Percentiles rank a stretch among this genome's conserved stretches.
These are phyloP conservation scores for Stereocaulon alpinum DNA, from an alignment of 495 filamentous ascomycete genomes.

Conservation along the genomic window DNA sequence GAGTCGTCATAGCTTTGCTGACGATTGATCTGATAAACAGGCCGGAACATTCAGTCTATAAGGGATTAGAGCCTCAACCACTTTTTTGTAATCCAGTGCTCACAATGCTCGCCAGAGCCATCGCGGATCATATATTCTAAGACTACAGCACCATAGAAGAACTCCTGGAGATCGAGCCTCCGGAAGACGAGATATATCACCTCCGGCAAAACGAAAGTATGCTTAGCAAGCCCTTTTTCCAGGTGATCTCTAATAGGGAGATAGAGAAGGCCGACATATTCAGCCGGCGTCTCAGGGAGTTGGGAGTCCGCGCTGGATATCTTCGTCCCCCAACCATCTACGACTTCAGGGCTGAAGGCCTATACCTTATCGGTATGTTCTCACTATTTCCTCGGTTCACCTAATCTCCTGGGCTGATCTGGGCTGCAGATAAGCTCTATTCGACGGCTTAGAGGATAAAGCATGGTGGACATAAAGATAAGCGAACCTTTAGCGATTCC, in stretches of 20 bases:
- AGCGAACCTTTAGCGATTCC: constrained; percentile 16
- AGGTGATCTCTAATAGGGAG: constrained; percentile 12
- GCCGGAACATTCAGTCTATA: constrained; percentile 15
- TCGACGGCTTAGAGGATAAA: constrained; percentile 20
- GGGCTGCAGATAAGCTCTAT: constrained; percentile 22
- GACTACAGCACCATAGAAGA: constrained; percentile 18
- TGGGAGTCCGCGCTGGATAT: constrained; percentile 16
- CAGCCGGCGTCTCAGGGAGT: constrained; percentile 11
- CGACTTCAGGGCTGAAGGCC: constrained; percentile 21
- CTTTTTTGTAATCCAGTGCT: constrained; percentile 15
- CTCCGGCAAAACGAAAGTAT: constrained; percentile 14
- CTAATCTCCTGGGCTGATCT: constrained; percentile 12
- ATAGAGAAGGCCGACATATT: constrained; percentile 11
- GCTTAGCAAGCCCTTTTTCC: constrained; percentile 12
- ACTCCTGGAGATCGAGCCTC: constrained; percentile 18
- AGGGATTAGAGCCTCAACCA: constrained; percentile 12
- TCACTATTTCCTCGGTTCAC: neutral
- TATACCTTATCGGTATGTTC: constrained; percentile 20
- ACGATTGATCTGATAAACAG: constrained; percentile 10
- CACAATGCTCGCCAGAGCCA: neutral
- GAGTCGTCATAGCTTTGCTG: neutral
- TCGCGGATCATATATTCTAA: constrained; percentile 7
- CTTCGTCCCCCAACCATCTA: constrained; percentile 14
- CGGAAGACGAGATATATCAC: constrained; percentile 15
- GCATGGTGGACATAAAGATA: constrained; percentile 19